Evolutionary conservation across 148 eudicot genomes (phyloP), one percentile per base, ranked within the genome.

Genomic region (Talinum fruticosum): DNA sequence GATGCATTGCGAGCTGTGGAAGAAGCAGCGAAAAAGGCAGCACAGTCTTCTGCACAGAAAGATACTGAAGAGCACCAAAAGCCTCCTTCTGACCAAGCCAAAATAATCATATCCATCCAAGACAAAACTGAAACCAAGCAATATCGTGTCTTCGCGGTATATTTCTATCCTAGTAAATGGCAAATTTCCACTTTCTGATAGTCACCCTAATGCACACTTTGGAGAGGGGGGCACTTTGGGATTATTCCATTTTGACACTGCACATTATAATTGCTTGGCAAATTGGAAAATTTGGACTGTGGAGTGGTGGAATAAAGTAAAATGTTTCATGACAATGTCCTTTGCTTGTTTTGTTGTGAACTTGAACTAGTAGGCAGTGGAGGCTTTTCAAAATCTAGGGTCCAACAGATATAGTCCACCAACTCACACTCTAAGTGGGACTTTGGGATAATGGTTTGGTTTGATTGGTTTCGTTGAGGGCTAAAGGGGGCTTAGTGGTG

Each of bases 81-180:
- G 69, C 87, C 90, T 75, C 36, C 81, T 37, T 30, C 68, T 64
- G 90, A 84, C 24, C 84, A 97, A 79, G 79, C 88, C 49, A 93
- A 91, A 83, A 81, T 93, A 61, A 84, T 90, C 37, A 79, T 93
- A 53, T 87, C 93, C 38, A 83, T 93, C 59, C 98, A 90, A 82
- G 91, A 88, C 79, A 91, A 90, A 81, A 87, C 83, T 35, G 97
- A 77, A 80, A 62, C 49, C 26, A 89, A 89, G 83, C 94, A 84
- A 72, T 86, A 84, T 75, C 91, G 94, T 2, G 78, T 90, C 21
- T 90, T 77, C 85, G 86, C 70, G 83, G 98, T 91, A 87, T 47
- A 38, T 77, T 76, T 24, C 33, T 32, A 44, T 73, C 44, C 28
- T 69, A 19, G 24, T 16, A 18, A 28, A 10, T n/a, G 13, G 67